Evolutionary conservation across 2,329 filamentous ascomycete species (phyloP), one percentile per base, ranked within the genome.

Genomic region (Plectosphaerella sp.): DNA sequence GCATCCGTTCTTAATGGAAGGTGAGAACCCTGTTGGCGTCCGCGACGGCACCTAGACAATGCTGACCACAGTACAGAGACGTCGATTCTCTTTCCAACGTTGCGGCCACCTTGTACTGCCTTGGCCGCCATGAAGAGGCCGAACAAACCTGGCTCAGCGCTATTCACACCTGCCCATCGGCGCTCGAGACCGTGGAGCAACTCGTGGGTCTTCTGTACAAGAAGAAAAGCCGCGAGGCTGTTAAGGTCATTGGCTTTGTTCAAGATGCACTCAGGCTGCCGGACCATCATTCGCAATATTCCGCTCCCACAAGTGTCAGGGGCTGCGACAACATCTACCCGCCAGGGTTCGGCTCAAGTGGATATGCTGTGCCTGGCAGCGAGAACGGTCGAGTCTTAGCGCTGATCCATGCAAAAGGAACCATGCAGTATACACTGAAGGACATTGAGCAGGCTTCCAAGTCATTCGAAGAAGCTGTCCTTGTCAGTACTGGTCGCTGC

Each of bases 401-500:
- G n/a, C 78, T 99, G 15, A 85, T 97, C 41, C 94, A 99, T 70
- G 92, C 93, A 18, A 99, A 97, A 69, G 94, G 93, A n/a, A 97
- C 97, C 57, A 95, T 97, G 87, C 78, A 97, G 2, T 99, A 99
- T 69, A 85, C 89, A 24, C 73, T 95, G 28, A 93, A 93, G 45
- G 87, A 97, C 58, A 88, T 94, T 57, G 76, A 79, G 39, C 83
- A 79, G 41, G 94, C 94, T 42, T 91, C 93, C 1, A 83, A 85
- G 60, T 91, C 94, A 4, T 99, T 99, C 61, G 94, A 99, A 67
- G 91, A 97, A 67, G 93, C 92, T 1, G 91, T 99, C 4, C 72
- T 97, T 50, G 93, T 99, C 57, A 92, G 91, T 53, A 82, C 88
- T 25, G 92, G 91, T 2, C 81, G 85, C 55, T 77, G 79, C 46